Evolutionary conservation across 129 eudicot species (phyloP), one percentile per base, ranked within the genome.

Genomic region (Calendula officinalis): DNA sequence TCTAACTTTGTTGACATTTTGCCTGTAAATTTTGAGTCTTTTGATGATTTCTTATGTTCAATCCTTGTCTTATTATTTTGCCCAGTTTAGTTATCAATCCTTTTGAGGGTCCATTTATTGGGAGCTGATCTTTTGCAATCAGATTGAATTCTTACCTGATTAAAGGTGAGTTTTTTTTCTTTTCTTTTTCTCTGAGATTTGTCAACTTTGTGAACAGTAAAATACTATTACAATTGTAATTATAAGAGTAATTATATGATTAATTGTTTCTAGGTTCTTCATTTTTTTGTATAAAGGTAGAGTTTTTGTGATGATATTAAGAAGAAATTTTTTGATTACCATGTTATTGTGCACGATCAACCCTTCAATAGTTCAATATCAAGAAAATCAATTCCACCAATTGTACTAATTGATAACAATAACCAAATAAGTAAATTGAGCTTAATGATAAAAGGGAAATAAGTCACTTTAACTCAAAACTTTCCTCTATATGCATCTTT

Each of bases 121-220:
- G 54, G 43, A 51, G 12, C 42, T 67, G 34, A 39, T 45, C 8
- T 36, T 46, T n/a, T n/a, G n/a, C n/a, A n/a, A n/a, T n/a, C n/a
- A n/a, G n/a, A n/a, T n/a, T 47, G 57, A 34, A 17, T 60, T 5
- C 8, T 11, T 41, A 61, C 8, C 62, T 32, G 14, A 42, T 43
- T 48, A 32, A 8, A 72, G 70, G 77, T 62, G 63, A 42, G 48
- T 52, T 62, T 10, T 42, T 60, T 4, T 40, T 33, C 49, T n/a
- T 3, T 37, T 59, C 49, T 45, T 14, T 33, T 3, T 7, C 7
- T 34, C 35, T 14, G 3, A 5, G 15, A 12, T 12, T 8, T 48
- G 16, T 49, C 4, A 12, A 4, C 33, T n/a, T 4, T 45, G 12
- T 15, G n/a, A n/a, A n/a, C n/a, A n/a, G n/a, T n/a, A n/a, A n/a